Base-by-base conservation (phyloP, 2,329 filamentous ascomycete genomes). In the Epichloe typhina region DNA sequence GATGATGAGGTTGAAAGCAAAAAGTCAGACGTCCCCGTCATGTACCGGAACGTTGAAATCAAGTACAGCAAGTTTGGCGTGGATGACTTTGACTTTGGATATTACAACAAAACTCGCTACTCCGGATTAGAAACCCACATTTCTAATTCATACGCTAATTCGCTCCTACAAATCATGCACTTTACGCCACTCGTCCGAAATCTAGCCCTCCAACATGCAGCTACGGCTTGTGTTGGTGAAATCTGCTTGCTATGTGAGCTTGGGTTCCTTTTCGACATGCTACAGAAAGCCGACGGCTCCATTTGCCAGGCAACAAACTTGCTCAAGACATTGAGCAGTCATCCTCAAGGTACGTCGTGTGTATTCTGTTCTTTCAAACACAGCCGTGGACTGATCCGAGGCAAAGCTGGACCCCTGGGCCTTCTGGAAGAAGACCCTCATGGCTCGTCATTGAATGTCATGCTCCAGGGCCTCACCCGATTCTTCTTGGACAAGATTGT, bases 1-100 rank as follows among this genome's bases (percentile, higher is more conserved):
- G 80, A 83, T 38, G 72, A 80, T 50, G 82, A 85, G 50, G 72
- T 91, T 3, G 83, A 86, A 54, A 84, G 84, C 56, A 79, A 84
- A 51, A 86, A 88, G 56, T 80, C 85, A 40, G 89, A 95, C 51
- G 85, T 93, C 4, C 86, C 91, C 21, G 79, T 86, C 8, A 88
- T 93, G 72, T 98, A 98, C 66, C 83, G 86, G 56, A 90, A 89
- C 60, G 86, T 96, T 11, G 91, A 97, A 66, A 98, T 98, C 70
- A 96, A 96, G 65, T 98, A 97, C 72, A 96, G 91, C 74, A 94
- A 89, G 64, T 98, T 96, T 66, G 93, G 93, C 19, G 89, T 98
- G n/a, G 91, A 97, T 61, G 94, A 98, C 66, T 98, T 98, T 65
- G 93, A 98, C 66, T 98, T 98, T 68, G 85, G 86, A 52, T 97